Base-by-base conservation (phyloP, 345 rosid genomes). In the Gossypium ekmanianum region DNA sequence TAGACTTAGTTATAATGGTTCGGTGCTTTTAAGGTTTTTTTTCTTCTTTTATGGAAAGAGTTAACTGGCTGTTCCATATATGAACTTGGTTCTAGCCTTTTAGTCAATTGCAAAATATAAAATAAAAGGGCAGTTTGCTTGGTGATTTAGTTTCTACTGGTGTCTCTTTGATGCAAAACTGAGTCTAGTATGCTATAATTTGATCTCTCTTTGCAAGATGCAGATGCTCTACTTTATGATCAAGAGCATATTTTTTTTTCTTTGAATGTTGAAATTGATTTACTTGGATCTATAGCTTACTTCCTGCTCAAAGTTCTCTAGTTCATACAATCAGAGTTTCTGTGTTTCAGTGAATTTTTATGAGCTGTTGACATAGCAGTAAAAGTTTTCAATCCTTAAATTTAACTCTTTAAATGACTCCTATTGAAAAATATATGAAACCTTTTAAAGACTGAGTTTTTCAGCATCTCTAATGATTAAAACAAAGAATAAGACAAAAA, bases 401-500 rank as follows among this genome's bases (percentile, higher is more conserved):
- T 52, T 69, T 16, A 48, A 14, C 39, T 50, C 22, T 47, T 48
- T 24, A 68, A 22, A 24, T 14, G 12, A 18, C 9, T 66, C 39
- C 12, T 67, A 9, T 14, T 22, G 39, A 34, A 16, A 48, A 7
- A 48, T 41, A 47, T 18, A 44, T n/a, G 10, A 9, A 20, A 57
- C 24, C 13, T 26, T 48, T 50, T 48, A 59, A 47, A 22, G 22
- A 57, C 75, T 44, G 26, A 43, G 41, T 58, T 57, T 34, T 72
- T 55, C 67, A 45, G 75, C 57, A 24, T 22, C 76, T 61, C 50
- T 59, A 12, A 61, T 26, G 17, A 45, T 73, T 29, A 59, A 24
- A 68, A 61, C 34, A 54, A 34, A 71, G 34, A 72, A 57, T 20
- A 58, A 72, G 75, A 57, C 76, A 73, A 61, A 58, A 52, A 27